Base-by-base conservation (phyloP, 2,329 filamentous ascomycete species). In the Pyrenochaeta sp. region DNA sequence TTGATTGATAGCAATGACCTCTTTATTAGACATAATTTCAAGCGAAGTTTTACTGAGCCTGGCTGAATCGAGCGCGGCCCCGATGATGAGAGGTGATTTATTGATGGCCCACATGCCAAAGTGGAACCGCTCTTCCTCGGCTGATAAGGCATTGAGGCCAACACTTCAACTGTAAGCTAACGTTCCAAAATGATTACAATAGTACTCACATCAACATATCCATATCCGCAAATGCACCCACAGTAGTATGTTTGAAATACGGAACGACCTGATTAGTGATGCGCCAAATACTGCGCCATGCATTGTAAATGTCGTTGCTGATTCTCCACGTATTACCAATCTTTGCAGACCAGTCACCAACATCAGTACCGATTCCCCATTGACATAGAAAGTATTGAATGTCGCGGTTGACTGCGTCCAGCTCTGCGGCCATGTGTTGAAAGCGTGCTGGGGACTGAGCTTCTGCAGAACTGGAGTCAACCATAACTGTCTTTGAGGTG, bases 1-100 rank as follows among this genome's bases (percentile, higher is more conserved):
- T 59, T 87, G 84, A 60, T 87, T 87, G 63, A 85, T 82, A 0
- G 79, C 79, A 20, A 87, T 82, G 18, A 85, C 79, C 49, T 85
- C 83, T 21, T 77, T 73, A 67, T 86, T 86, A 1, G 73, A 74
- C 41, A 79, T 54, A 41, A 77, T 72, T 3, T 53, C 56, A 2
- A 64, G 14, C 1, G 67, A 71, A 2, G 56, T 51, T 14, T 62
- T 41, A 14, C 74, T 73, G 7, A 61, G 45, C 2, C 56, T 57
- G 12, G 49, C 46, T 9, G 54, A 40, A 43, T 73, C 73, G 68
- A 75, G 58, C 33, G 76, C 73, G 1, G 76, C 74, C 6, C 78
- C 76, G 42, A 80, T 77, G 27, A 80, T 77, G 3, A 81, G 66
- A 11, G 79, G 78, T 0, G 76, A 78, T 58, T 80, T 81, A 41